These are phyloP conservation scores for Lentinula boryana DNA, from an alignment of 768 basidiomycete genomes.

Conservation along the genomic window DNA sequence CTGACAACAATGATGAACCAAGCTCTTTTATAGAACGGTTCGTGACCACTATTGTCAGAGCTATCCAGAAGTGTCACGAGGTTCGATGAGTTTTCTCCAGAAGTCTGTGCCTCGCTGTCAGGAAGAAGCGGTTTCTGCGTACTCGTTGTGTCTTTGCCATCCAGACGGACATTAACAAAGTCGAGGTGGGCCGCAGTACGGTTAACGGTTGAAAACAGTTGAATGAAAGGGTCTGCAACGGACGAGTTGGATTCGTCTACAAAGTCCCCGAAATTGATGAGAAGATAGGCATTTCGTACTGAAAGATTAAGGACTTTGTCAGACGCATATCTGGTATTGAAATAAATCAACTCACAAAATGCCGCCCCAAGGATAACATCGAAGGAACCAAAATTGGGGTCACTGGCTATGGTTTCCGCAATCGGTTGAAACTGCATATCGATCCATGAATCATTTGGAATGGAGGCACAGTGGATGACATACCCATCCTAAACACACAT, in stretches of 20 bases:
- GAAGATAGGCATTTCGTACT: slow-evolving; percentile 16
- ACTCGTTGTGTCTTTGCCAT: slow-evolving; percentile 2
- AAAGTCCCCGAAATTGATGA: slow-evolving; percentile 20
- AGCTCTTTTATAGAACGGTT: background rate
- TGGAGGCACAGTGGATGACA: background rate
- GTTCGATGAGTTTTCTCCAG: background rate
- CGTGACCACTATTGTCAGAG: background rate
- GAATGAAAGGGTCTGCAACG: slow-evolving; percentile 14
- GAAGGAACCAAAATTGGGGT: background rate
- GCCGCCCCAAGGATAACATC: slow-evolving; percentile 10
- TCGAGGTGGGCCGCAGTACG: slow-evolving; percentile 12
- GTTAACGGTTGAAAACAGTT: slow-evolving; percentile 14
- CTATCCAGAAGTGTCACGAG: background rate
- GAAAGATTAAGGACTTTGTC: background rate
- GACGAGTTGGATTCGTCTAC: slow-evolving; percentile 12
- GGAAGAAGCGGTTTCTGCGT: background rate
- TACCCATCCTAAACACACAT: slow-evolving; percentile 9
- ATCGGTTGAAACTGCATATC: background rate
- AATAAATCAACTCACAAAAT: slow-evolving; percentile 12
- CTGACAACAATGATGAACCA: background rate
- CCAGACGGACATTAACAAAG: slow-evolving; percentile 13
- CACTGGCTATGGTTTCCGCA: background rate
- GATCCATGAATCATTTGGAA: background rate
- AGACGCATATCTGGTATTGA: background rate
- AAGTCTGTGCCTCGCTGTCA: background rate